Percentiles rank a stretch among this genome's conserved stretches.
Conservation (phyloP, 139 green algal species). For the Mesostigma viride region DNA sequence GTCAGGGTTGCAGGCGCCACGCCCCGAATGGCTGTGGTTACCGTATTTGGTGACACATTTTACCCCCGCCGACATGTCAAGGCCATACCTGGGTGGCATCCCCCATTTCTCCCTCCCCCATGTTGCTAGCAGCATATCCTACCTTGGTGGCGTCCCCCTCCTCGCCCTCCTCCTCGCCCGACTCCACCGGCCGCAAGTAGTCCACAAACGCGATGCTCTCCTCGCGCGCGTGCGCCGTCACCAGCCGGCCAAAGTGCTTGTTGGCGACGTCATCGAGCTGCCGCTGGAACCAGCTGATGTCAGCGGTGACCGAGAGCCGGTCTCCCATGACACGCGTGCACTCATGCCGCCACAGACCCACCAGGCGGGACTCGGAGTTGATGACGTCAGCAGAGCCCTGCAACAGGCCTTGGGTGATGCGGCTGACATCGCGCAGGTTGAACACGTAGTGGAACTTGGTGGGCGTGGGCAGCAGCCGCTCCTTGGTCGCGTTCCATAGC, state of each 20-base stretch:
- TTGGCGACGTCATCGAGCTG: constrained; percentile 52
- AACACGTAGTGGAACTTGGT: constrained; percentile 95
- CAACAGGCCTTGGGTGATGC: constrained; percentile 81
- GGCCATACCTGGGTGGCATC: too few species aligned
- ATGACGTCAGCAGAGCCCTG: constrained; percentile 62
- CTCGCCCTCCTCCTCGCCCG: constrained; percentile 70
- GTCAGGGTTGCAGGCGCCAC: too few species aligned
- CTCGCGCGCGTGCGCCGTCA: constrained; percentile 55
- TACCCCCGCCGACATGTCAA: too few species aligned
- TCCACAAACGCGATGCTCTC: constrained; percentile 83
- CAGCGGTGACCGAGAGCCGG: constrained; percentile 69
- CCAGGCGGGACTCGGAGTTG: constrained; percentile 66
- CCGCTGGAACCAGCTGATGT: constrained; percentile 75
- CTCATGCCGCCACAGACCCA: constrained; percentile 84
- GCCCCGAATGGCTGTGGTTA: too few species aligned
- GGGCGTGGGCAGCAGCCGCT: constrained; percentile 82
- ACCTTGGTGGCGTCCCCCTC: constrained; percentile 52
- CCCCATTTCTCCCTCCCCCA: too few species aligned
- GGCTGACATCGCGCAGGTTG: constrained; percentile 88
- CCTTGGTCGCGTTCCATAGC: constrained; percentile 66
- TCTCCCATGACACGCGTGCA: constrained; percentile 80
- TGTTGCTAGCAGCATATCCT: too few species aligned
- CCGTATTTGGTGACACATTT: too few species aligned
- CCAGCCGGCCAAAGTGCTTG: constrained; percentile 46
- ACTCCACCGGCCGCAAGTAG: constrained; percentile 72